phyloP scores from a whole-genome alignment of 164 flowering plant genomes.

The Brasenia schreberi region DNA sequence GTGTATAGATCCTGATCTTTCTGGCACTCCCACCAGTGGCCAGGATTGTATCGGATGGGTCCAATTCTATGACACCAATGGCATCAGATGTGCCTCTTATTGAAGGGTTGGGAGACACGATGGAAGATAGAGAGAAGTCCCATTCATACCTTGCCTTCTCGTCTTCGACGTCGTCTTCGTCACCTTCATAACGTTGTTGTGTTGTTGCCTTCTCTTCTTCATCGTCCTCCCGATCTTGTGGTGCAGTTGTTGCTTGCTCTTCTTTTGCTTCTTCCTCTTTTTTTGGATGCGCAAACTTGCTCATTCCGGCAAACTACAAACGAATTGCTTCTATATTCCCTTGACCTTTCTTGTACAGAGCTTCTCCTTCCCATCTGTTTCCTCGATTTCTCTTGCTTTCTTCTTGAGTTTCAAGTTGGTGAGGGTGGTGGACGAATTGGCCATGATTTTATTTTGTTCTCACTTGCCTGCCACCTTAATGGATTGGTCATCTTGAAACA shows the following conservation, averaged over 20 bases:
- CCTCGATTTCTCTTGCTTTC: neutral
- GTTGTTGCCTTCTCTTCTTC: slow-evolving; percentile 5
- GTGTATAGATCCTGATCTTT: slow-evolving; percentile 42
- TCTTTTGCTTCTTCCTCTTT: slow-evolving; percentile 1
- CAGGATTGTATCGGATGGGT: slow-evolving; percentile 30
- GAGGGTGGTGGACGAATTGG: neutral
- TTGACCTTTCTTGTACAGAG: neutral
- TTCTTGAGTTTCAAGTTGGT: neutral
- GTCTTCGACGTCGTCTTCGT: slow-evolving; percentile 9
- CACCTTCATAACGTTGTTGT: neutral
- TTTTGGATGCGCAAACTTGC: neutral
- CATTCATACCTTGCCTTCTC: slow-evolving; percentile 37
- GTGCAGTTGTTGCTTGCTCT: neutral
- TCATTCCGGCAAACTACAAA: neutral
- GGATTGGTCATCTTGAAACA: neutral
- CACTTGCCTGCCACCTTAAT: neutral
- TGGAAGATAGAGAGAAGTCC: slow-evolving; percentile 42
- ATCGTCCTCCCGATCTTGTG: slow-evolving; percentile 4
- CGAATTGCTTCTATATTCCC: neutral
- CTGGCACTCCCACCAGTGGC: slow-evolving; percentile 69
- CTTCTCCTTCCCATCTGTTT: neutral
- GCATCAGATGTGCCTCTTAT: slow-evolving; percentile 26
- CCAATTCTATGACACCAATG: slow-evolving; percentile 49
- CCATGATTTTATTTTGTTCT: neutral
- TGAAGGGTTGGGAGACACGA: slow-evolving; percentile 21